These are phyloP conservation scores for Suillus subluteus DNA, from an alignment of 768 basidiomycete species.

Conservation along the genomic window DNA sequence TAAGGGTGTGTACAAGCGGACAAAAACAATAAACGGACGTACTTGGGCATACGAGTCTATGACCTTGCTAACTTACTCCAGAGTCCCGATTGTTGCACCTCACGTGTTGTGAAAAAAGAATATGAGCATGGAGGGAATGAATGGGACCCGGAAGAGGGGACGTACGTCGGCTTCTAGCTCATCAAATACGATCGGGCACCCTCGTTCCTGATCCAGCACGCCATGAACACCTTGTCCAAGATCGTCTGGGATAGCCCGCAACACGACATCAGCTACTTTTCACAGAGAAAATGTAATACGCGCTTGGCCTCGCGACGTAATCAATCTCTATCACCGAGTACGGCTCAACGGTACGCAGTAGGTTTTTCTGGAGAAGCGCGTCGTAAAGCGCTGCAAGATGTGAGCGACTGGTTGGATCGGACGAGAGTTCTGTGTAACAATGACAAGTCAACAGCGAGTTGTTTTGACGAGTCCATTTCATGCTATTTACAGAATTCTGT, in stretches of 20 bases:
- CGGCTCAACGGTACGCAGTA: conserved; percentile 82
- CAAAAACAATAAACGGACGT: conserved; percentile 3
- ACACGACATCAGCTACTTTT: conserved; percentile 12
- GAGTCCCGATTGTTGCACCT: conserved; percentile 83
- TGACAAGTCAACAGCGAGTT: not conserved
- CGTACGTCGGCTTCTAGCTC: conserved; percentile 82
- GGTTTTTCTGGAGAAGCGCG: conserved; percentile 93
- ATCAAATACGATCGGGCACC: conserved; percentile 90
- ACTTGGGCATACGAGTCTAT: conserved; percentile 93
- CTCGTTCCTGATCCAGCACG: conserved; percentile 92
- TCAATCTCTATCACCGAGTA: conserved; percentile 92
- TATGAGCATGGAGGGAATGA: not conserved
- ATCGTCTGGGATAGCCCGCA: conserved; percentile 95
- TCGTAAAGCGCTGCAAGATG: conserved; percentile 95
- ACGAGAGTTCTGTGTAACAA: conserved; percentile 75
- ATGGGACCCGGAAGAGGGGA: conserved; percentile 16
- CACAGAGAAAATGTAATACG: conserved; percentile 26
- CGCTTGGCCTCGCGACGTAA: conserved; percentile 92
- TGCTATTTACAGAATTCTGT: no score
- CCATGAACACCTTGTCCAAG: conserved; percentile 91
- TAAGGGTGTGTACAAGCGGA: not conserved
- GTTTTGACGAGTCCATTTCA: no score
- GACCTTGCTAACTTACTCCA: conserved; percentile 89
- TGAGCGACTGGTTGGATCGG: conserved; percentile 95
- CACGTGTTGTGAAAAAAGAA: conserved; percentile 41